Conservation (phyloP, 1,284 basidiomycete genomes). For the Veloporphyrellus conicus region DNA sequence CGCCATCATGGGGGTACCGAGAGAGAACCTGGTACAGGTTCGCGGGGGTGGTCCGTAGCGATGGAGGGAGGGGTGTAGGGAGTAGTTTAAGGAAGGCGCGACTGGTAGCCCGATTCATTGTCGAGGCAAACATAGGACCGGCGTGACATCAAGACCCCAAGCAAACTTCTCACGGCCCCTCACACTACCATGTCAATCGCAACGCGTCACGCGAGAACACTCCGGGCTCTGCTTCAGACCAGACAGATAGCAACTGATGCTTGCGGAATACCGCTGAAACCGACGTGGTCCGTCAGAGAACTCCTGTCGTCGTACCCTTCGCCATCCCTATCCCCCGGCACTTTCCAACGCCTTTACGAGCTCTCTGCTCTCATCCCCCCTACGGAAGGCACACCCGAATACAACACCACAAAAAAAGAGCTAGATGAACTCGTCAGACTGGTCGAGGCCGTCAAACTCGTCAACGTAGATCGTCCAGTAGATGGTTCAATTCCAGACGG, state of each 20-base stretch:
- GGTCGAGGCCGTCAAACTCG: constrained; percentile 72
- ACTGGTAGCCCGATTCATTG: constrained; percentile 31
- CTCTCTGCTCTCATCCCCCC: constrained; percentile 69
- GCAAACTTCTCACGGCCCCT: constrained; percentile 27
- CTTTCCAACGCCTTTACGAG: constrained; percentile 58
- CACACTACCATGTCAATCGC: constrained; percentile 4
- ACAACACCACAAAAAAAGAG: constrained; percentile 48
- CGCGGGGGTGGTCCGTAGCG: constrained; percentile 51
- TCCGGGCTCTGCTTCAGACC: constrained; percentile 4
- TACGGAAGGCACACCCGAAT: constrained; percentile 47
- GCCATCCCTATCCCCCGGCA: constrained; percentile 52
- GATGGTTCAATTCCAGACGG: constrained; percentile 40
- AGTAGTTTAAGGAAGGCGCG: constrained; percentile 52
- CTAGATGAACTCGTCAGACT: constrained; percentile 67
- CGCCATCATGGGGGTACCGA: constrained; percentile 59
- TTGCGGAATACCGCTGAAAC: constrained; percentile 55
- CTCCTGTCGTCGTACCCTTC: constrained; percentile 71
- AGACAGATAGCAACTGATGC: constrained; percentile 42
- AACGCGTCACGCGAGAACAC: not conserved
- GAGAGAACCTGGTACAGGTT: constrained; percentile 71
- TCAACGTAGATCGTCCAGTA: constrained; percentile 39
- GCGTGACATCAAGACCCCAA: too few species aligned
- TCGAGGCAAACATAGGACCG: not conserved
- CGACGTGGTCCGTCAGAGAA: constrained; percentile 73
- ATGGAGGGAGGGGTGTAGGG: constrained; percentile 50